phyloP scores from a whole-genome alignment of 2,329 filamentous ascomycete genomes.

The Ascochyta rabiei region DNA sequence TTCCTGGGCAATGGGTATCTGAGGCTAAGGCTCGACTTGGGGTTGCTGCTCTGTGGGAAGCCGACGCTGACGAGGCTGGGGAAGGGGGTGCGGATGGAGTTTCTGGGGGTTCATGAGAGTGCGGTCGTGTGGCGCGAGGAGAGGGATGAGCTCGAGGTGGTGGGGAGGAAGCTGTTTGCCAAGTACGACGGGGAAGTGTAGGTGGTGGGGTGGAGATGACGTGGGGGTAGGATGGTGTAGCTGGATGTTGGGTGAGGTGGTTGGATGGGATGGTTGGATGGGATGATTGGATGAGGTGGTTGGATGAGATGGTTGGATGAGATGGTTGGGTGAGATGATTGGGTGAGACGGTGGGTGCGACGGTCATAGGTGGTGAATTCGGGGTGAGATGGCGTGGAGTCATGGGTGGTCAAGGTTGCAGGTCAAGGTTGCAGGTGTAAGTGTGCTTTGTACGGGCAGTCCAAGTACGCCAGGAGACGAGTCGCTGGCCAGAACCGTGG shows the following conservation, averaged over 20 bases:
- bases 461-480: not conserved
- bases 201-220: not conserved
- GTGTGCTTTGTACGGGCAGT: too few relatives aligned
- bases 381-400: too few relatives aligned
- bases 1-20: conserved; percentile 42
- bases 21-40: conserved; percentile 33
- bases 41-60: conserved; percentile 36
- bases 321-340: not conserved
- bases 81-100: conserved; percentile 28
- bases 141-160: conserved; percentile 25
- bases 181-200: conserved; percentile 23
- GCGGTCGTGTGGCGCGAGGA: conserved; percentile 21
- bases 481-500: not conserved
- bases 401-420: too few relatives aligned
- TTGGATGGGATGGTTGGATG: too few relatives aligned
- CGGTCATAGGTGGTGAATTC: too few relatives aligned
- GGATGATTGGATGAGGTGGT: too few relatives aligned
- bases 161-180: conserved; percentile 23
- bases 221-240: too few relatives aligned
- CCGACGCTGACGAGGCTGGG: conserved; percentile 12
- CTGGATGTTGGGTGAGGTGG: not conserved
- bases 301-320: too few relatives aligned
- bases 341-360: too few relatives aligned
- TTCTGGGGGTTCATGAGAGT: conserved; percentile 29
- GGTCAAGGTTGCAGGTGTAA: too few relatives aligned